Percentiles rank a stretch among this genome's conserved stretches.
phyloP scores from a whole-genome alignment of 2,329 filamentous ascomycete species.

The Thielaviopsis euricoi region DNA sequence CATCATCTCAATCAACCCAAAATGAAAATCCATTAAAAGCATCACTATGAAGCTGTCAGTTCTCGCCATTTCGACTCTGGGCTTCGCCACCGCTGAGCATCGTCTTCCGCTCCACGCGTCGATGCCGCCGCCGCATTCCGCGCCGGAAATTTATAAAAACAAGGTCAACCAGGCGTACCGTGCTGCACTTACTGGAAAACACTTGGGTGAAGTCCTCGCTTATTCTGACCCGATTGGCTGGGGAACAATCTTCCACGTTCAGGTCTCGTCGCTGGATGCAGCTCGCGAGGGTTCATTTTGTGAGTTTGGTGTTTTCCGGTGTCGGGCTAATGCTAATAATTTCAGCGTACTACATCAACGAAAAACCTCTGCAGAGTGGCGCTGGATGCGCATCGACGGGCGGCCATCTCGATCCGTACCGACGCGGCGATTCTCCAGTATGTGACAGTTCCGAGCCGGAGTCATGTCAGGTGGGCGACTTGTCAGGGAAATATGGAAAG shows the following conservation, averaged over 20 bases:
- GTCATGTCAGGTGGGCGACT: slow-evolving; percentile 43
- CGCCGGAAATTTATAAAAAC: slow-evolving; percentile 5
- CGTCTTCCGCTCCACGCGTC: not conserved
- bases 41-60: slow-evolving; percentile 5
- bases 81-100: not conserved
- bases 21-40: not conserved
- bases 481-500: slow-evolving; percentile 40
- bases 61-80: not conserved
- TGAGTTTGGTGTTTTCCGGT: not conserved
- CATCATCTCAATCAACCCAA: no score
- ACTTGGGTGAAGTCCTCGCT: slow-evolving; percentile 6
- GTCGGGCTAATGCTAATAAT: not conserved
- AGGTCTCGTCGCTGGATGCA: slow-evolving; percentile 3
- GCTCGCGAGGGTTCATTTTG: slow-evolving; percentile 9
- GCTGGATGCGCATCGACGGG: slow-evolving; percentile 39
- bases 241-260: slow-evolving; percentile 11
- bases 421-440: slow-evolving; percentile 28
- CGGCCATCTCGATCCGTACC: slow-evolving; percentile 39
- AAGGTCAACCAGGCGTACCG: slow-evolving; percentile 4
- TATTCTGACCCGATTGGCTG: slow-evolving; percentile 10
- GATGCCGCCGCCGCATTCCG: not conserved
- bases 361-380: slow-evolving; percentile 29
- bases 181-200: slow-evolving; percentile 6
- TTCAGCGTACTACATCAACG: slow-evolving; percentile 42
- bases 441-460: slow-evolving; percentile 31